Conservation (phyloP, 73 alveolate species). For the Paramecium biaurelia region DNA sequence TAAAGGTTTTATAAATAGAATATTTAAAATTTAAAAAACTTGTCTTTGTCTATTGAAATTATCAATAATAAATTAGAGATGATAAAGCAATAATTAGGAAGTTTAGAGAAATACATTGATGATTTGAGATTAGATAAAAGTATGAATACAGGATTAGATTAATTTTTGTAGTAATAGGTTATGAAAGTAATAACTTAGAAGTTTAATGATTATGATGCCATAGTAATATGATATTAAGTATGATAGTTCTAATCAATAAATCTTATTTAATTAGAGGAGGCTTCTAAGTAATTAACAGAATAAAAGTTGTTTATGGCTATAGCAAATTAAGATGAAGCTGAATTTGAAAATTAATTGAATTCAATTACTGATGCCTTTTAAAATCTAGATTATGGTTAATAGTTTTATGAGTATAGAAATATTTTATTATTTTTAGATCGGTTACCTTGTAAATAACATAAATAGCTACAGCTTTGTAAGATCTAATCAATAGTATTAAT, state of each 20-base stretch:
- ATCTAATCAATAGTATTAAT: neutral
- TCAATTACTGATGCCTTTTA: neutral
- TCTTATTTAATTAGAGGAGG: neutral
- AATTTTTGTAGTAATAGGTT: neutral
- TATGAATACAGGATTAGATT: neutral
- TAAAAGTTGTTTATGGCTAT: neutral
- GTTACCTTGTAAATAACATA: neutral
- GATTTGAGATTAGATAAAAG: constrained; percentile 14
- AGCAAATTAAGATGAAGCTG: neutral
- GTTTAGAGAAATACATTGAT: neutral
- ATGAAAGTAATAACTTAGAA: neutral
- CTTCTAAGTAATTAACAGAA: neutral
- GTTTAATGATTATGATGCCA: neutral
- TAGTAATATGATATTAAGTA: neutral
- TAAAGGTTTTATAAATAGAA: neutral
- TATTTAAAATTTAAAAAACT: neutral
- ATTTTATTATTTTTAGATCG: neutral
- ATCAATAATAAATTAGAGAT: neutral
- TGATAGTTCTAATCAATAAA: neutral
- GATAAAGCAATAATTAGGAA: neutral
- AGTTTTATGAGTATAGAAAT: neutral
- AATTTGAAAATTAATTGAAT: neutral
- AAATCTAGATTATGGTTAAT: neutral
- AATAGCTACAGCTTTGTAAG: neutral
- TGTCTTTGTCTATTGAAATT: neutral